Conservation (phyloP, 2,329 filamentous ascomycete species). For the Nemania abortiva region DNA sequence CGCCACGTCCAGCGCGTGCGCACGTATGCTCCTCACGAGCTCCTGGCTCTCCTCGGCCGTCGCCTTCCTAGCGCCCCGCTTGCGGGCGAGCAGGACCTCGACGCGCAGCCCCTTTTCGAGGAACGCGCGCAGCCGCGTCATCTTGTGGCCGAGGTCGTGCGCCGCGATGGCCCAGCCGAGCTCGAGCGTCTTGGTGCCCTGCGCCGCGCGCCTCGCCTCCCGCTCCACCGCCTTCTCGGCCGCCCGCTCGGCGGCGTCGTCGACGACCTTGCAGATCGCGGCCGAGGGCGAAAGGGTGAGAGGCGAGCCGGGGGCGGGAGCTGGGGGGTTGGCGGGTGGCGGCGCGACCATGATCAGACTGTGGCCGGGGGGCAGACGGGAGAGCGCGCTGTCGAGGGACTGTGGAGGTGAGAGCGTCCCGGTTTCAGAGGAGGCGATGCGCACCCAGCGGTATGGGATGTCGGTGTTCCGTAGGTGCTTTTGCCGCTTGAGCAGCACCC, state of each 20-base stretch:
- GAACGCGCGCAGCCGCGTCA: slow-evolving; percentile 76
- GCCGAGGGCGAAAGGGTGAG: neutral
- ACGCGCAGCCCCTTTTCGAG: slow-evolving; percentile 80
- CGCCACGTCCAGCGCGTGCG: slow-evolving; percentile 42
- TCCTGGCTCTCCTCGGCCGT: slow-evolving; percentile 70
- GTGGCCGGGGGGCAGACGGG: slow-evolving; percentile 35
- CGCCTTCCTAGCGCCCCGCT: slow-evolving; percentile 71
- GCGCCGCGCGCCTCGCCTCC: slow-evolving; percentile 54
- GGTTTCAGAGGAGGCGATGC: slow-evolving; percentile 47
- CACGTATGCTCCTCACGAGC: slow-evolving; percentile 65
- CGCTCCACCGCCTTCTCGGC: slow-evolving; percentile 56
- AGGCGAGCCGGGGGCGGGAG: slow-evolving; percentile 48
- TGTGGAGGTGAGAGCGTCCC: slow-evolving; percentile 44
- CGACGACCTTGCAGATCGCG: slow-evolving; percentile 75
- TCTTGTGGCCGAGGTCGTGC: slow-evolving; percentile 79
- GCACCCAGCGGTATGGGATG: slow-evolving; percentile 56
- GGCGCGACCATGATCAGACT: slow-evolving; percentile 49
- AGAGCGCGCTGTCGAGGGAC: slow-evolving; percentile 38
- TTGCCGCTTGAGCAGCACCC: slow-evolving; percentile 27
- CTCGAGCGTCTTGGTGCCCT: slow-evolving; percentile 80
- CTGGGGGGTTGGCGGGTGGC: slow-evolving; percentile 33
- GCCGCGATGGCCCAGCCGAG: slow-evolving; percentile 87
- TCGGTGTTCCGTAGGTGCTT: slow-evolving; percentile 58
- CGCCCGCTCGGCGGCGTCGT: slow-evolving; percentile 62
- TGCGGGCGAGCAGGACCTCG: slow-evolving; percentile 77